Evolutionary conservation across 805 yeast genomes (phyloP), one percentile per base, ranked within the genome.

Genomic region (Ogataea zsoltii): DNA sequence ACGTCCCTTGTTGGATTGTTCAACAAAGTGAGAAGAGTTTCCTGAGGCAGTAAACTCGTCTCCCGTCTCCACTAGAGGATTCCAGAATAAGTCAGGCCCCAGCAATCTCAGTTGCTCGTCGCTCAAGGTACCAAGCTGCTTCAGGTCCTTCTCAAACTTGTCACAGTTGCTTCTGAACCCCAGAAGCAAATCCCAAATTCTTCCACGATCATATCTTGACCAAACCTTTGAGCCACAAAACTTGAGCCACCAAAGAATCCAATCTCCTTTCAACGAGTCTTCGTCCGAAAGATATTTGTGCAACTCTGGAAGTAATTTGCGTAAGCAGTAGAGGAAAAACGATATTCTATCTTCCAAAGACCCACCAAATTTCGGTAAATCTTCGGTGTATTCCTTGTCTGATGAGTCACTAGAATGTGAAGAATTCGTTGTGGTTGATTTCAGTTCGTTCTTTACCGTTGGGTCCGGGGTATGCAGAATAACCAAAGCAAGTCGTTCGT

Each of bases 191-290:
- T 91, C 98, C 98, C 98, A 91, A 6, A 89, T 73, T 49, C 96
- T 74, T 11, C 94, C 96, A 42, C 97, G 68, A 64, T 89, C 96
- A 47, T 74, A 75, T 50, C 85, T 76, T 35, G 90, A 83, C 78
- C 95, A 81, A 6, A 85, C 89, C 65, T 87, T 87, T 12, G 94
- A 79, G 16, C 97, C 97, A 59, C 88, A 79, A 75, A 87, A 91
- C 61, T 89, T 88, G 51, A 91, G 71, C 97, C 97, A 91, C 96
- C 96, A 91, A 32, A 88, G 75, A 19, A 90, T 71, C 97, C 97
- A 91, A 60, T 84, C 90, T 55, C 88, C 94, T 51, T 85, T 89
- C 48, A 79, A 73, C 34, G 75, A 72, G 48, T 85, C 90, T 56
- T 91, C 97, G 57, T 88, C 96, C 31, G 81, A 82, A 50, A 91